phyloP scores from a whole-genome alignment of 2,329 filamentous ascomycete species.

The Monosporascus sp. region DNA sequence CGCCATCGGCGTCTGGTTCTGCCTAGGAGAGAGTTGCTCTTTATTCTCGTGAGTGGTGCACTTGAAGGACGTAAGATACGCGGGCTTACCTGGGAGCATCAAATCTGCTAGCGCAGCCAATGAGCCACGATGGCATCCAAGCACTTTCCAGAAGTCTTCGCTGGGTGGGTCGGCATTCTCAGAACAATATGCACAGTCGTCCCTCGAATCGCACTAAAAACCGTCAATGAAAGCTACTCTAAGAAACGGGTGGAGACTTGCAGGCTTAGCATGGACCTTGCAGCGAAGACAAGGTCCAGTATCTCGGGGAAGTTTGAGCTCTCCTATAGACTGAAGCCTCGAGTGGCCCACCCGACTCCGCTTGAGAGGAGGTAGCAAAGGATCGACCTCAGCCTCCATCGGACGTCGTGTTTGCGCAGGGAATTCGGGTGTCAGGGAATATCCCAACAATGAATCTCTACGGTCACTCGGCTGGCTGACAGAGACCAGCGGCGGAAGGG shows the following conservation, averaged over 20 bases:
- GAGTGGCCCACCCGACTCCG: conserved; percentile 46
- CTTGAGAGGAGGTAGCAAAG: conserved; percentile 50
- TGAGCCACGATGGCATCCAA: conserved; percentile 48
- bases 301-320: conserved; percentile 45
- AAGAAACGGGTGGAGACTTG: conserved; percentile 24
- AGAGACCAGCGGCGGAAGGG: conserved; percentile 30
- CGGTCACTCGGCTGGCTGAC: conserved; percentile 31
- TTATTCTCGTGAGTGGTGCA: conserved; percentile 12
- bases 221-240: conserved; percentile 12
- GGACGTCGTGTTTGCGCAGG: conserved; percentile 32
- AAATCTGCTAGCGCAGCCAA: conserved; percentile 42
- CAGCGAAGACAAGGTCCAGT: conserved; percentile 47
- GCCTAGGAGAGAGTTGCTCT: conserved; percentile 43
- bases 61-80: neutral
- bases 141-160: conserved; percentile 40
- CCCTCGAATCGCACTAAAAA: conserved; percentile 45
- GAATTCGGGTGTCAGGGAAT: conserved; percentile 35
- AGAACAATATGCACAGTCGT: conserved; percentile 43
- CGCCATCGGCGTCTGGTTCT: conserved; percentile 43
- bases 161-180: conserved; percentile 30
- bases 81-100: conserved; percentile 42
- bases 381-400: conserved; percentile 43
- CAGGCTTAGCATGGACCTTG: conserved; percentile 38
- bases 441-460: conserved; percentile 35
- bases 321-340: conserved; percentile 51